Evolutionary conservation across 1,284 basidiomycete genomes (phyloP).

Genomic region (Waitea zeae): DNA sequence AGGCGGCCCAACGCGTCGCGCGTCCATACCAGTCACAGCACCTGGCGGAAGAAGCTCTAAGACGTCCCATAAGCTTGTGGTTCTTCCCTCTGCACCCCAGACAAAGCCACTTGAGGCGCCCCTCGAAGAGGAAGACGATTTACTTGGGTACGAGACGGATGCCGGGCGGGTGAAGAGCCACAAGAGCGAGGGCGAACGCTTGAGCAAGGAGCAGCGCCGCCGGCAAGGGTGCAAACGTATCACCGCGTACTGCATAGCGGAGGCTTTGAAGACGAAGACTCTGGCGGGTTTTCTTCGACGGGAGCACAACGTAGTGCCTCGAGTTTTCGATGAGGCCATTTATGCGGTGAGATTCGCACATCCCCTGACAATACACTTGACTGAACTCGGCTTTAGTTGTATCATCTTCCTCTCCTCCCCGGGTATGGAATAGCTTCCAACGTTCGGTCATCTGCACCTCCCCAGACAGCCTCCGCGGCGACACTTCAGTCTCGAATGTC

Average conservation of each 20-base stretch:
- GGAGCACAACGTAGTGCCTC: conserved; percentile 82
- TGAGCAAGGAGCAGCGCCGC: conserved; percentile 63
- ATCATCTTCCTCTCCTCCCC: conserved; percentile 80
- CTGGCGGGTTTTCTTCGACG: conserved; percentile 75
- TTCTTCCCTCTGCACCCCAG: conserved; percentile 83
- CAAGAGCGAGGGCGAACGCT: conserved; percentile 68
- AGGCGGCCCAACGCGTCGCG: too few species aligned
- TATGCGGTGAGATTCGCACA: conserved; percentile 56
- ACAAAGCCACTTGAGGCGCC: conserved; percentile 49
- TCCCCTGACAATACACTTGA: conserved; percentile 3
- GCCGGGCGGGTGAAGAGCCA: conserved; percentile 40
- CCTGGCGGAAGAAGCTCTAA: too few species aligned
- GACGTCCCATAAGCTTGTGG: conserved; percentile 81
- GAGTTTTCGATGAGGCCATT: conserved; percentile 85
- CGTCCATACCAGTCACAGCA: too few species aligned
- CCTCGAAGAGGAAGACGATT: conserved; percentile 23
- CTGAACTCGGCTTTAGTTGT: conserved; percentile 37
- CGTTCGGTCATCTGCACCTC: conserved; percentile 65
- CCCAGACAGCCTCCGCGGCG: conserved; percentile 37
- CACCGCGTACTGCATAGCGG: conserved; percentile 79
- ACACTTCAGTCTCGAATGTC: conserved; percentile 55
- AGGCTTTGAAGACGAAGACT: conserved; percentile 67
- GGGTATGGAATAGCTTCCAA: conserved; percentile 80
- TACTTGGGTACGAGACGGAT: conserved; percentile 45
- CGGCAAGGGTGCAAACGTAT: conserved; percentile 61